These are phyloP conservation scores for Podospora tetraspora DNA, from an alignment of 495 filamentous ascomycete genomes.

Conservation along the genomic window DNA sequence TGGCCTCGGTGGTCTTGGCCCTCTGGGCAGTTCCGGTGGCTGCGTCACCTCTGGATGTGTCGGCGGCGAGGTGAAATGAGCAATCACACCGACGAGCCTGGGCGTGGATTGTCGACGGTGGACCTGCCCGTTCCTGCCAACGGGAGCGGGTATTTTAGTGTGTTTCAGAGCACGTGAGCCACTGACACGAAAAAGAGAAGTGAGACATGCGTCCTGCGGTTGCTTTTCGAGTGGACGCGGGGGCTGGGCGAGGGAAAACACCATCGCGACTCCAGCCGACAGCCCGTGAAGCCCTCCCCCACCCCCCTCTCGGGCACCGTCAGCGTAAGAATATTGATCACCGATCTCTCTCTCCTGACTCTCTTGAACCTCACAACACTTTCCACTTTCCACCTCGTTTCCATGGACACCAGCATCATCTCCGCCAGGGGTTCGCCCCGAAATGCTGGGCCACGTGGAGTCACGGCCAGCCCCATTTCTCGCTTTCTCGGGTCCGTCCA, in stretches of 20 bases:
- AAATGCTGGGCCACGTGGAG: not conserved
- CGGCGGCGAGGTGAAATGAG: not conserved
- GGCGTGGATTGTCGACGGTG: not conserved
- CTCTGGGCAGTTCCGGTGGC: not conserved
- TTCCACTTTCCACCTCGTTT: too few species aligned
- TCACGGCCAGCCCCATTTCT: not conserved
- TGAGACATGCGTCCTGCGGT: not conserved
- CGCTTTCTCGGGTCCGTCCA: not conserved
- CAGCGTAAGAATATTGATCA: not conserved
- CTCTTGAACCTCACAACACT: too few species aligned
- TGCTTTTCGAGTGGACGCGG: not conserved
- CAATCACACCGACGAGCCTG: not conserved
- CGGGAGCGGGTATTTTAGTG: not conserved
- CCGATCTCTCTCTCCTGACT: not conserved
- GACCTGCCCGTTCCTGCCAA: not conserved
- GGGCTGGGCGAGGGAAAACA: not conserved
- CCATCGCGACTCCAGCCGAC: not conserved
- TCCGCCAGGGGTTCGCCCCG: not conserved
- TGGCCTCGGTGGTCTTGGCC: not conserved
- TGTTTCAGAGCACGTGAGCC: not conserved
- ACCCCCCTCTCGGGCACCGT: too few species aligned
- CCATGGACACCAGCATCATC: not conserved
- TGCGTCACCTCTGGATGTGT: not conserved
- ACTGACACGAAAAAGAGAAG: not conserved
- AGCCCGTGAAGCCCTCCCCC: too few species aligned